A percentile compares a stretch with the other conserved stretches of the same genome.
These are phyloP conservation scores for Volvariella surrecta DNA, from an alignment of 1,284 basidiomycete species.

Conservation along the genomic window DNA sequence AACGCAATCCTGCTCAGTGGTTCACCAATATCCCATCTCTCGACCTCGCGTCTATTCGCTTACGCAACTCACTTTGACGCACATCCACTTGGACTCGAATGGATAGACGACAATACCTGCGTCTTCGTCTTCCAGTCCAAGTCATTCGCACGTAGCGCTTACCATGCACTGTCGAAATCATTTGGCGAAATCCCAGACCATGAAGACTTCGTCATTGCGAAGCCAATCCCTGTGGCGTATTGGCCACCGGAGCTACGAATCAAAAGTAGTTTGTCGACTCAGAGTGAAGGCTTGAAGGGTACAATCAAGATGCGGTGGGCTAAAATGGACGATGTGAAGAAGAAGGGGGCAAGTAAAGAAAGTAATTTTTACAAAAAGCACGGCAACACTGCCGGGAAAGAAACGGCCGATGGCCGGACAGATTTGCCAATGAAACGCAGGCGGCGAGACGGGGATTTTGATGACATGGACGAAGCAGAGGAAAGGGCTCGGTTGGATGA, in stretches of 20 bases:
- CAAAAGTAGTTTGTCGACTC: conserved; percentile 49
- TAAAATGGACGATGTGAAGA: conserved; percentile 57
- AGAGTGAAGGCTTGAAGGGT: conserved; percentile 55
- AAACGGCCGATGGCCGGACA: conserved; percentile 28
- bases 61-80: conserved; percentile 69
- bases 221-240: conserved; percentile 56
- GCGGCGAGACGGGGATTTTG: conserved; percentile 23
- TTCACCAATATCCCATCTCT: conserved; percentile 59
- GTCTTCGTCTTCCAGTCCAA: conserved; percentile 62
- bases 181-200: conserved; percentile 40
- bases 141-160: conserved; percentile 41
- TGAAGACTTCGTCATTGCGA: conserved; percentile 50
- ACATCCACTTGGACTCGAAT: conserved; percentile 62
- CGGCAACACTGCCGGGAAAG: conserved; percentile 55
- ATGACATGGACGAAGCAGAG: conserved; percentile 18
- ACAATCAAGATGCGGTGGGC: conserved; percentile 67
- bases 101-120: conserved; percentile 74
- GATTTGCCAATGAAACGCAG: conserved; percentile 24
- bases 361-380: conserved; percentile 73
- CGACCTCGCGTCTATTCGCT: conserved; percentile 64
- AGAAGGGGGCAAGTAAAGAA: conserved; percentile 55
- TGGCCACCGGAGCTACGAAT: conserved; percentile 77
- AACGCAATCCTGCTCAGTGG: conserved; percentile 69
- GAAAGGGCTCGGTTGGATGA: conserved; percentile 38
- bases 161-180: conserved; percentile 40